These are phyloP conservation scores for Pleomassaria siparia DNA, from an alignment of 2,329 filamentous ascomycete species.

Conservation along the genomic window DNA sequence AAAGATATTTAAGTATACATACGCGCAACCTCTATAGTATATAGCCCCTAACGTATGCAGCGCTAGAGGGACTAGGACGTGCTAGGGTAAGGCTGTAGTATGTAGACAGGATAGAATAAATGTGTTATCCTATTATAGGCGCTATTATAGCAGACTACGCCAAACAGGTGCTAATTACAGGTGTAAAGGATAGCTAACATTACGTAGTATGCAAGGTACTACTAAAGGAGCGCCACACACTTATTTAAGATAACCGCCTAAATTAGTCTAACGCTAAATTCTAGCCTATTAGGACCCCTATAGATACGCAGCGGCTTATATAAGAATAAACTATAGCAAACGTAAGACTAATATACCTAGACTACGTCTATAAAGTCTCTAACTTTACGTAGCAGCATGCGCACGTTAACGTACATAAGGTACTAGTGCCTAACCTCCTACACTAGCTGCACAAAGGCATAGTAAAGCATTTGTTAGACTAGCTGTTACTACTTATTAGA, in stretches of 20 bases:
- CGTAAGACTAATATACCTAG: not conserved
- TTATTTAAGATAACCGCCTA: not conserved
- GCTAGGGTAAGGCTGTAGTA: not conserved
- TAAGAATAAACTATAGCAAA: not conserved
- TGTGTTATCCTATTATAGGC: not conserved
- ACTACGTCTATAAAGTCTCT: too few relatives aligned
- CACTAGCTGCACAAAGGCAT: too few relatives aligned
- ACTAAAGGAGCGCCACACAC: not conserved
- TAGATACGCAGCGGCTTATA: not conserved
- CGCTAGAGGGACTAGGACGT: not conserved
- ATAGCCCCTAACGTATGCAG: not conserved
- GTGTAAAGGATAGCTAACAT: not conserved
- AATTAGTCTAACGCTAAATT: not conserved
- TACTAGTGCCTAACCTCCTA: too few relatives aligned
- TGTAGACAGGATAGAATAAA: not conserved
- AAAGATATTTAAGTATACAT: too few relatives aligned
- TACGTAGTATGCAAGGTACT: not conserved
- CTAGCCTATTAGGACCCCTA: not conserved
- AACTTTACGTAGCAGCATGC: too few relatives aligned
- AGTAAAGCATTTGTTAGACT: too few relatives aligned
- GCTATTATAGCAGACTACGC: not conserved
- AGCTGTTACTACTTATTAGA: too few relatives aligned
- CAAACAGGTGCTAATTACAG: not conserved
- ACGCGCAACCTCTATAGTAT: too few relatives aligned
- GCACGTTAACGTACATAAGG: too few relatives aligned